Conservation (phyloP, 257 asterid genomes). For the Plantago elongata region DNA sequence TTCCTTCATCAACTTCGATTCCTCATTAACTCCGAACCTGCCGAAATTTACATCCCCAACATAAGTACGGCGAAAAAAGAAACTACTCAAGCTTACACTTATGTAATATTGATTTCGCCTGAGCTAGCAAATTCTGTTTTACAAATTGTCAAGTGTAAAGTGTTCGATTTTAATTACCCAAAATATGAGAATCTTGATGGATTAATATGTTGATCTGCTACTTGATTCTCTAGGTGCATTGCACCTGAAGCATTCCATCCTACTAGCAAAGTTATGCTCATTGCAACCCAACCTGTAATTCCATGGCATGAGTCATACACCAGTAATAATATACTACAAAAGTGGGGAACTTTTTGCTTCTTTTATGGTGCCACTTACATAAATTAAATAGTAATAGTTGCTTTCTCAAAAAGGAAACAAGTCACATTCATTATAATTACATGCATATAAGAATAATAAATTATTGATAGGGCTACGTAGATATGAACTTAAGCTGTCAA, state of each 20-base stretch:
- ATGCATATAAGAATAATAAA: too few relatives aligned
- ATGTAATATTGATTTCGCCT: too few relatives aligned
- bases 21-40: conserved; percentile 18
- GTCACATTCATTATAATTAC: too few relatives aligned
- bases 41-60: conserved; percentile 16
- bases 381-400: too few relatives aligned
- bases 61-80: too few relatives aligned
- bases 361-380: too few relatives aligned
- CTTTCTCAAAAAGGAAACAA: too few relatives aligned
- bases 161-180: conserved; percentile 28
- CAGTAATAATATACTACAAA: background rate
- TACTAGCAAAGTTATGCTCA: conserved; percentile 93
- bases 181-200: conserved; percentile 54
- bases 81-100: too few relatives aligned
- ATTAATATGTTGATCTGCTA: conserved; percentile 50
- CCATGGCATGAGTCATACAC: background rate
- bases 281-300: conserved; percentile 78
- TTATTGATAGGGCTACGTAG: too few relatives aligned
- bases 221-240: conserved; percentile 84
- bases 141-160: background rate
- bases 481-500: too few relatives aligned
- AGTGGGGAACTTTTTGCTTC: too few relatives aligned
- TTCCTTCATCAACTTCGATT: conserved; percentile 24
- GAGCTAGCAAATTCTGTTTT: too few relatives aligned
- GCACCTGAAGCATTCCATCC: conserved; percentile 98